A percentile compares a stretch with the other conserved stretches of the same genome.
phyloP scores from a whole-genome alignment of 805 yeast species.

The Vanderwaltozyma tropicalis region DNA sequence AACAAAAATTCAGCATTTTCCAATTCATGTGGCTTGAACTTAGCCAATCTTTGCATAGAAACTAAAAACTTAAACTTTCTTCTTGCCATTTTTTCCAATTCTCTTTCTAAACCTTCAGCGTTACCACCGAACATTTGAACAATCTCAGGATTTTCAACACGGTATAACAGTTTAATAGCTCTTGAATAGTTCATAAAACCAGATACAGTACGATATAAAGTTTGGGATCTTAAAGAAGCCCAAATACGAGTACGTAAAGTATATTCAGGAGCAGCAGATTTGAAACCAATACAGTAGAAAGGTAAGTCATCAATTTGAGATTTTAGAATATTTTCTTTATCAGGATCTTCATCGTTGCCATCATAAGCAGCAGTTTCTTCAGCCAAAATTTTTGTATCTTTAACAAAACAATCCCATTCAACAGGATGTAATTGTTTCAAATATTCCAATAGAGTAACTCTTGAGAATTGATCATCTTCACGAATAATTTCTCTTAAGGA shows the following conservation, averaged over 20 bases:
- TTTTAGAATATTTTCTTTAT: constrained; percentile 61
- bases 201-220: constrained; percentile 90
- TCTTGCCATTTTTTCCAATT: constrained; percentile 81
- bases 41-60: constrained; percentile 75
- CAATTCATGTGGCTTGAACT: constrained; percentile 62
- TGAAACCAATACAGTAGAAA: constrained; percentile 93
- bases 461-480: constrained; percentile 93
- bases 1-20: constrained; percentile 74
- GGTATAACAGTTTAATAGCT: constrained; percentile 85
- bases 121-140: constrained; percentile 98
- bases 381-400: constrained; percentile 89
- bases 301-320: constrained; percentile 86
- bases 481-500: constrained; percentile 93
- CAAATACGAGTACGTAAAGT: constrained; percentile 93
- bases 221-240: constrained; percentile 97
- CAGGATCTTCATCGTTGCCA: constrained; percentile 33
- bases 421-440: constrained; percentile 90
- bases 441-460: constrained; percentile 88
- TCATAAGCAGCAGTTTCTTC: constrained; percentile 82
- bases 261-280: constrained; percentile 94
- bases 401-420: constrained; percentile 96
- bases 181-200: constrained; percentile 98
- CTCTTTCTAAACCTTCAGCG: constrained; percentile 92
- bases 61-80: constrained; percentile 74
- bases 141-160: constrained; percentile 91